A percentile compares a stretch with the other conserved stretches of the same genome.
phyloP scores from a whole-genome alignment of 2,329 filamentous ascomycete species.

The Fonsecaea multimorphosa region DNA sequence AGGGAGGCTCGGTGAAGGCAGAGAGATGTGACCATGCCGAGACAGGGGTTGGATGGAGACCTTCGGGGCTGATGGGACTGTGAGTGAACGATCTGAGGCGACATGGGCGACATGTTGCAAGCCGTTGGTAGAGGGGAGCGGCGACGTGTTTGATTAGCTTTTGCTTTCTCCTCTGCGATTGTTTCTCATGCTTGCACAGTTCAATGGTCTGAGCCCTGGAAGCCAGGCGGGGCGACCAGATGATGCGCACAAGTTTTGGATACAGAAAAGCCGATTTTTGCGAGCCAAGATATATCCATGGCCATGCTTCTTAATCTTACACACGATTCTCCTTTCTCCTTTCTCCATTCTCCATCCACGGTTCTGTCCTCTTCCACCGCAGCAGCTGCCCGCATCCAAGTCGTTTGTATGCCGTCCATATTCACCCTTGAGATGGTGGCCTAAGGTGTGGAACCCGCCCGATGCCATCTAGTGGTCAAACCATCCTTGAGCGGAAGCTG shows the following conservation, averaged over 20 bases:
- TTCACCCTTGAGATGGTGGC: background rate
- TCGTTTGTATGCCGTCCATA: background rate
- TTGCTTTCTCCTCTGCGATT: background rate
- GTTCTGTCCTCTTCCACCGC: background rate
- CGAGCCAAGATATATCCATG: background rate
- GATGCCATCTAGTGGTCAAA: background rate
- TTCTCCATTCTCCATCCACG: background rate
- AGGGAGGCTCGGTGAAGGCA: background rate
- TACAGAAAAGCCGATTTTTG: background rate
- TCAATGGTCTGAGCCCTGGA: background rate
- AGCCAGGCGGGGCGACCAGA: background rate
- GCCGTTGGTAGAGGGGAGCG: background rate
- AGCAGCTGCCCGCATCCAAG: background rate
- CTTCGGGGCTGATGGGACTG: background rate
- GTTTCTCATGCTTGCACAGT: constrained; percentile 1
- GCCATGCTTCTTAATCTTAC: too few species aligned
- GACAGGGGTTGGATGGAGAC: background rate
- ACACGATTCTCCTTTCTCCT: too few species aligned
- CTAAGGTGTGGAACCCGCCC: background rate
- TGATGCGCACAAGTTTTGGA: constrained; percentile 4
- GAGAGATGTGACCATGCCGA: background rate
- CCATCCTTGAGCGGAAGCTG: background rate
- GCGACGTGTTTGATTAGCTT: constrained; percentile 17
- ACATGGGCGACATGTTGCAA: constrained; percentile 5
- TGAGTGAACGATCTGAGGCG: constrained; percentile 2